Percentiles rank a stretch among this genome's conserved stretches.
phyloP scores from a whole-genome alignment of 2,329 filamentous ascomycete genomes.

The Pseudogymnoascus sp. region DNA sequence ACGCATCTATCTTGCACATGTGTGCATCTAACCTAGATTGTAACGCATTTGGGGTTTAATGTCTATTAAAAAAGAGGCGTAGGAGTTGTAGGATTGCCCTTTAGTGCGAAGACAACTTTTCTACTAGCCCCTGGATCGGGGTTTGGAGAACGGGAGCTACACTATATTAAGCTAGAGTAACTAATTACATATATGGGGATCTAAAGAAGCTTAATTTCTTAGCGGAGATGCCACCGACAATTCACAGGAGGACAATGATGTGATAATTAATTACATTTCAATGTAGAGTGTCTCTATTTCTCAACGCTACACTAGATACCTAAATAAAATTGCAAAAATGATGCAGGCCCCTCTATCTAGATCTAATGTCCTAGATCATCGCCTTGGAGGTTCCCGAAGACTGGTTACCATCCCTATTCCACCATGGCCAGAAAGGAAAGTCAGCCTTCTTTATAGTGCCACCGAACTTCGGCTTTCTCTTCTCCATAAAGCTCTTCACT shows the following conservation, averaged over 20 bases:
- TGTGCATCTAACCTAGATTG: not conserved
- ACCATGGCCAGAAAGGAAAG: slow-evolving; percentile 53
- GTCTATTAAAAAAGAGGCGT: not conserved
- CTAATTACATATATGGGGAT: not conserved
- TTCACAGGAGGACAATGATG: not conserved
- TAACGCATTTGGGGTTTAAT: not conserved
- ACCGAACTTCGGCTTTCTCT: slow-evolving; percentile 48
- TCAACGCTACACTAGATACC: not conserved
- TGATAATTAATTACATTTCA: not conserved
- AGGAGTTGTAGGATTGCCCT: not conserved
- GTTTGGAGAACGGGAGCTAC: not conserved
- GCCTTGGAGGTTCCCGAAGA: slow-evolving; percentile 23
- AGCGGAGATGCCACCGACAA: not conserved
- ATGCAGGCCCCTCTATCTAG: not conserved
- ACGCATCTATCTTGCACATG: not conserved
- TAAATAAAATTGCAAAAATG: not conserved
- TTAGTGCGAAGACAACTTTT: not conserved
- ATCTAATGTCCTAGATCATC: slow-evolving; percentile 15
- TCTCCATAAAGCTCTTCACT: slow-evolving; percentile 53
- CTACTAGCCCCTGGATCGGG: not conserved
- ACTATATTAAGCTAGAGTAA: not conserved
- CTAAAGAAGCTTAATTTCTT: not conserved
- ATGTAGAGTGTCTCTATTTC: not conserved
- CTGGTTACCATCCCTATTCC: slow-evolving; percentile 42
- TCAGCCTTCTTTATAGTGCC: slow-evolving; percentile 49